phyloP scores from a whole-genome alignment of 345 rosid genomes.

The Combretum micranthum region DNA sequence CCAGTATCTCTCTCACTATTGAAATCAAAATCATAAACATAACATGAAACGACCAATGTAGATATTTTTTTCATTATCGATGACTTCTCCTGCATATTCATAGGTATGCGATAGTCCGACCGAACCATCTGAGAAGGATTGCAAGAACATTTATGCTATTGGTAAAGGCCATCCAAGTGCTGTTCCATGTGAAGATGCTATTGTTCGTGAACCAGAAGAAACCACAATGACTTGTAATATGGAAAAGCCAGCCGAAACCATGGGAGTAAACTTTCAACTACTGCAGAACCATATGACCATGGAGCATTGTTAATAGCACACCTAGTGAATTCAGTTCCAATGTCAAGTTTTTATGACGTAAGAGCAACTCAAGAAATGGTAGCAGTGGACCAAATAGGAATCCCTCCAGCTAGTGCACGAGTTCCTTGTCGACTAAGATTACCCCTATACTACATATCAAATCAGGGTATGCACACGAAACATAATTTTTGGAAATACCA shows the following conservation, averaged over 20 bases:
- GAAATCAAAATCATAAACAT: no score
- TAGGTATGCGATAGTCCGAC: constrained; percentile 13
- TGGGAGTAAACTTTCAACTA: constrained; percentile 61
- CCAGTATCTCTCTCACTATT: no score
- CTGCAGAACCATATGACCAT: constrained; percentile 61
- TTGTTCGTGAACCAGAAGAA: no score
- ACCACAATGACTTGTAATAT: constrained; percentile 12
- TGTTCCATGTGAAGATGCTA: no score
- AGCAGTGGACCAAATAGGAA: constrained; percentile 33
- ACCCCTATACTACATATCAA: constrained; percentile 31
- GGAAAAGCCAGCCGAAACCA: constrained; percentile 33
- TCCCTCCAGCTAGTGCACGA: constrained; percentile 36
- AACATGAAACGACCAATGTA: no score
- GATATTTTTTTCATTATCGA: no score
- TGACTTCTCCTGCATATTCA: no score
- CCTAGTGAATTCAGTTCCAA: constrained; percentile 22
- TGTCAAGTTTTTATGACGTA: constrained; percentile 37
- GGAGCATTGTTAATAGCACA: constrained; percentile 22
- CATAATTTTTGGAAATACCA: constrained; percentile 27
- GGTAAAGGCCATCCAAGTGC: constrained; percentile 20
- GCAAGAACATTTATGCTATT: constrained; percentile 6
- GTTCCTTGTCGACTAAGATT: constrained; percentile 59
- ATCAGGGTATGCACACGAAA: constrained; percentile 24
- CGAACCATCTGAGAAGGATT: constrained; percentile 24
- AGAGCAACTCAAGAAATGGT: constrained; percentile 33